Evolutionary conservation across 2,329 filamentous ascomycete species (phyloP).

Genomic region (Proliferodiscus dingleyae): DNA sequence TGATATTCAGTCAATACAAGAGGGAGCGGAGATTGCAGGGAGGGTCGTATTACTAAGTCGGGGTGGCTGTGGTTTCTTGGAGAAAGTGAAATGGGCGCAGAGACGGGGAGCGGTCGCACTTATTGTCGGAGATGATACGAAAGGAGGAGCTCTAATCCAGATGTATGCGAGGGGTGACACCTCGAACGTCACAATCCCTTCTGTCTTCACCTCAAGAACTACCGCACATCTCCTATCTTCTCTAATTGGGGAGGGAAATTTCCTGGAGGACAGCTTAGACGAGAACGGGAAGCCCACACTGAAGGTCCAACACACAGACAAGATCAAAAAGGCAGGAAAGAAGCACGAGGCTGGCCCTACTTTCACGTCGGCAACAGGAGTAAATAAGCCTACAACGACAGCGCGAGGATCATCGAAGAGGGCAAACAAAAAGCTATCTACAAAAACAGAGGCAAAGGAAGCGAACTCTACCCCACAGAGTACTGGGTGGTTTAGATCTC

Average conservation of each 20-base stretch:
- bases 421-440: slow-evolving; percentile 27
- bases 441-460: slow-evolving; percentile 21
- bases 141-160: slow-evolving; percentile 82
- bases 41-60: slow-evolving; percentile 89
- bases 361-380: slow-evolving; percentile 27
- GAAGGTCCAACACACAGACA: slow-evolving; percentile 44
- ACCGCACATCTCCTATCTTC: slow-evolving; percentile 91
- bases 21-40: slow-evolving; percentile 85
- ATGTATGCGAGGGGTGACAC: slow-evolving; percentile 99
- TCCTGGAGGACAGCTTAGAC: slow-evolving; percentile 54
- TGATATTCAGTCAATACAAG: slow-evolving; percentile 87
- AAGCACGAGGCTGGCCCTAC: slow-evolving; percentile 25
- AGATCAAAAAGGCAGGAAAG: slow-evolving; percentile 23
- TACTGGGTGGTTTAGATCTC: slow-evolving; percentile 41
- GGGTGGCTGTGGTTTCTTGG: slow-evolving; percentile 91
- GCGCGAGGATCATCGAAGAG: slow-evolving; percentile 26
- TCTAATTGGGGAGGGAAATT: slow-evolving; percentile 67
- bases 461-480: slow-evolving; percentile 18
- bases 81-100: slow-evolving; percentile 97
- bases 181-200: slow-evolving; percentile 89
- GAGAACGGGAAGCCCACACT: slow-evolving; percentile 54
- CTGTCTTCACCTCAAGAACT: slow-evolving; percentile 90
- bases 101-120: slow-evolving; percentile 81
- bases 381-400: slow-evolving; percentile 26
- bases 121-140: slow-evolving; percentile 90